Evolutionary conservation across 331 rosid species (phyloP), one percentile per base, ranked within the genome.

Genomic region (Pyracantha coccinea): DNA sequence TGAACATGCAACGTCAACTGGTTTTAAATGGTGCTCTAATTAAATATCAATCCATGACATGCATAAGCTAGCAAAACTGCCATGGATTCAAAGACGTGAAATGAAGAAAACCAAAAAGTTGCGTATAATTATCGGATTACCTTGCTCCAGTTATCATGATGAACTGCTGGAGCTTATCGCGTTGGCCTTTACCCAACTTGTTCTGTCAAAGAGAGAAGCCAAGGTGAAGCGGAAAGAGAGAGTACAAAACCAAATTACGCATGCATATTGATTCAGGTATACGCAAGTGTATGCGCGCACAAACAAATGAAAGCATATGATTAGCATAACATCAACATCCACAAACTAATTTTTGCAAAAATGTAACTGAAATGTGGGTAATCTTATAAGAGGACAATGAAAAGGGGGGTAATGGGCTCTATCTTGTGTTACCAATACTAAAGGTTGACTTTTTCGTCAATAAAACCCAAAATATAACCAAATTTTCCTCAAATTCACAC

Each of bases 81-180:
- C 11, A 25, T 55, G 52, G 35, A 31, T 54, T 14, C 6, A 32
- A 57, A 21, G 6, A 57, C 12, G 4, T 11, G 21, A 55, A 54
- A 72, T 17, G 14, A 77, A 45, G 76, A 55, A 16, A 44, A 68
- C 59, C 29, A 28, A 62, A 67, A 38, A 38, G 45, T 59, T 17
- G 45, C 14, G 1, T 10, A 38, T 38, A 13, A 38, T 38, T 38
- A 3, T 38, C 61, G 21, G 7, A 72, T 74, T 87, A 95, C 98
- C 95, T 92, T 12, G 98, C 92, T 55, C 98, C 98, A 41, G 99
- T 95, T 78, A 95, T 92, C 23, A 92, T 61, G 75, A 95, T 80
- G 83, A 95, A 95, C 88, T 95, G 99, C 85, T 95, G 98, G 77
- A 95, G 80, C 86, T 95, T 95, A 81, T 95, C 99, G 5, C 98